A percentile compares a stretch with the other conserved stretches of the same genome.
phyloP scores from a whole-genome alignment of 108 stramenopile species.

The Schizochytrium sp. region DNA sequence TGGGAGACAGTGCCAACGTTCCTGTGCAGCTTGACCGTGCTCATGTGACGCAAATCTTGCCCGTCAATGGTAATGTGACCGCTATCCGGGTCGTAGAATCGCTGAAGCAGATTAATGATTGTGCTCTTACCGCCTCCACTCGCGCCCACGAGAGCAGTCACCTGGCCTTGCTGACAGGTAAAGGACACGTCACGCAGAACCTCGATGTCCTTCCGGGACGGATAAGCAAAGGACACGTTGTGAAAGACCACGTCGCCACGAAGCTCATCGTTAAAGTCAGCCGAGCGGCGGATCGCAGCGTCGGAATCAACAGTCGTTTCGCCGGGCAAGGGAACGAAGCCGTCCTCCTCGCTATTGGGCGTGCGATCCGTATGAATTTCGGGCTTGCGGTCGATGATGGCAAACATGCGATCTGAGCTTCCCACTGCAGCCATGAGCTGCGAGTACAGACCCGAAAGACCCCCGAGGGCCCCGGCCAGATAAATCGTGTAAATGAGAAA shows the following conservation, averaged over 20 bases:
- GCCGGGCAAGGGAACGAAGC: neutral
- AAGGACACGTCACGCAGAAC: conserved; percentile 36
- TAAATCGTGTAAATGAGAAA: conserved; percentile 63
- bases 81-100: conserved; percentile 60
- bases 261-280: neutral
- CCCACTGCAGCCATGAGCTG: conserved; percentile 24
- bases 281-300: neutral
- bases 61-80: conserved; percentile 52
- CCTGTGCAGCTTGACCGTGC: neutral
- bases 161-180: conserved; percentile 52
- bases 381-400: conserved; percentile 17
- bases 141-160: conserved; percentile 67
- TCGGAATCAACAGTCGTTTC: neutral
- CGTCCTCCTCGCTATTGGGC: neutral
- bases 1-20: conserved; percentile 65
- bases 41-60: conserved; percentile 35
- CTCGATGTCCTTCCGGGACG: conserved; percentile 37
- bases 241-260: conserved; percentile 23
- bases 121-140: conserved; percentile 67
- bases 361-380: neutral
- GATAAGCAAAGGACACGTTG: conserved; percentile 48
- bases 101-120: conserved; percentile 57
- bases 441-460: neutral
- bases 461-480: conserved; percentile 52
- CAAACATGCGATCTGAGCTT: conserved; percentile 17